These are phyloP conservation scores for Pleomassaria siparia DNA, from an alignment of 2,329 filamentous ascomycete genomes.

Conservation along the genomic window DNA sequence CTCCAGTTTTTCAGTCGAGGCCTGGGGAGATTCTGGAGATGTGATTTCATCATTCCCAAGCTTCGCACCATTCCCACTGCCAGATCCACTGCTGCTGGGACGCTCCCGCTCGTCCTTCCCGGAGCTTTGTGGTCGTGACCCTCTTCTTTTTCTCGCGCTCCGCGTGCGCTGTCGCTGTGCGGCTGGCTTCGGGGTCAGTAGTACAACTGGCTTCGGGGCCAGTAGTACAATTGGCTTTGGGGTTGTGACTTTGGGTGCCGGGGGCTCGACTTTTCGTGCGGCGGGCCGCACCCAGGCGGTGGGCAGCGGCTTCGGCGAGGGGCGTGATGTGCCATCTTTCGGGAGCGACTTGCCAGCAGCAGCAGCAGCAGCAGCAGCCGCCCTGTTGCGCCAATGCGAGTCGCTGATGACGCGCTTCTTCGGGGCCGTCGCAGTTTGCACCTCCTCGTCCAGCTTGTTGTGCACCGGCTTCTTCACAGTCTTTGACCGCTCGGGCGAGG, in stretches of 20 bases:
- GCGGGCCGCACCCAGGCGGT: slow-evolving; percentile 44
- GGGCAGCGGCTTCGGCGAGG: slow-evolving; percentile 37
- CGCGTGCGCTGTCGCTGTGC: slow-evolving; percentile 26
- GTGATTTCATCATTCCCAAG: slow-evolving; percentile 18
- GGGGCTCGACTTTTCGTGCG: slow-evolving; percentile 17
- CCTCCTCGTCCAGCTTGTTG: slow-evolving; percentile 48
- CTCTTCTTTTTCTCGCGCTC: slow-evolving; percentile 25
- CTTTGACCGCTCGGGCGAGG: slow-evolving; percentile 30
- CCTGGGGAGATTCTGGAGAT: slow-evolving; percentile 22
- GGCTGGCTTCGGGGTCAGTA: slow-evolving; percentile 16
- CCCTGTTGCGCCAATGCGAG: slow-evolving; percentile 75
- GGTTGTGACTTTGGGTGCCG: slow-evolving; percentile 16
- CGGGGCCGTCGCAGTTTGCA: slow-evolving; percentile 63
- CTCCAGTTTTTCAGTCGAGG: slow-evolving; percentile 15
- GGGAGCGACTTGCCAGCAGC: slow-evolving; percentile 27
- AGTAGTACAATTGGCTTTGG: slow-evolving; percentile 28
- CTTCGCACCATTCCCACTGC: slow-evolving; percentile 26
- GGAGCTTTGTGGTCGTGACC: slow-evolving; percentile 32
- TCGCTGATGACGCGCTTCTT: slow-evolving; percentile 94
- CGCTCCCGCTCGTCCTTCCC: slow-evolving; percentile 35
- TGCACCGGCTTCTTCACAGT: slow-evolving; percentile 36
- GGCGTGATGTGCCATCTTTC: slow-evolving; percentile 30
- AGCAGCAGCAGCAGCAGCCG: too few species aligned
- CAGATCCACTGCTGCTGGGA: slow-evolving; percentile 37
- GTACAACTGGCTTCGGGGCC: slow-evolving; percentile 27